phyloP scores from a whole-genome alignment of 352 stramenopile species.

The Albugo candida region DNA sequence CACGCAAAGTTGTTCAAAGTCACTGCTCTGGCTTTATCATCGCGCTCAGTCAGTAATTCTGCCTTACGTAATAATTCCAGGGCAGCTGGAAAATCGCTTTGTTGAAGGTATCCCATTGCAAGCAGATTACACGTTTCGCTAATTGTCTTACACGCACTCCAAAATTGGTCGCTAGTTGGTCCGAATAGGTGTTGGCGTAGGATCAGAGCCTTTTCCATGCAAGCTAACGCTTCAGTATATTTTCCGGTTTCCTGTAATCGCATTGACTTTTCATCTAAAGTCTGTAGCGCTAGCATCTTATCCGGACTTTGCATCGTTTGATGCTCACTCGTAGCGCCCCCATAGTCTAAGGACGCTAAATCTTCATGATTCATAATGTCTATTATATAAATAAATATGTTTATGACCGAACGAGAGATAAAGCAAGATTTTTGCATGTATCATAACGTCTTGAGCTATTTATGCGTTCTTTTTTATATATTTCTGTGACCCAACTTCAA shows the following conservation, averaged over 20 bases:
- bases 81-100: slow-evolving; percentile 83
- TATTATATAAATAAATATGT: no score
- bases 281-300: slow-evolving; percentile 77
- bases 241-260: slow-evolving; percentile 82
- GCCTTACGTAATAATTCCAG: slow-evolving; percentile 88
- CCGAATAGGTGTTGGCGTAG: slow-evolving; percentile 88
- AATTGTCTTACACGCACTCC: slow-evolving; percentile 78
- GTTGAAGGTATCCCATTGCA: slow-evolving; percentile 90
- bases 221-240: slow-evolving; percentile 85
- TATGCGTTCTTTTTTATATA: no score
- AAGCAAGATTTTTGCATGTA: no score
- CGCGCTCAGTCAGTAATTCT: slow-evolving; percentile 83
- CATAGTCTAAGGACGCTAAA: no score
- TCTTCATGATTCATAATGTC: no score
- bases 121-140: slow-evolving; percentile 92
- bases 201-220: slow-evolving; percentile 86
- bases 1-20: slow-evolving; percentile 92
- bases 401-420: no score
- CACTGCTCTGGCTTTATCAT: slow-evolving; percentile 61
- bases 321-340: no score
- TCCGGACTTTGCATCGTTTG: slow-evolving; percentile 33
- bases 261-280: slow-evolving; percentile 79
- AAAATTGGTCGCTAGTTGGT: slow-evolving; percentile 79
- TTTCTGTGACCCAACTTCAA: no score
- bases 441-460: no score